Evolutionary conservation across 306 rosid genomes (phyloP).

Genomic region (Lathyrus tuberosus): DNA sequence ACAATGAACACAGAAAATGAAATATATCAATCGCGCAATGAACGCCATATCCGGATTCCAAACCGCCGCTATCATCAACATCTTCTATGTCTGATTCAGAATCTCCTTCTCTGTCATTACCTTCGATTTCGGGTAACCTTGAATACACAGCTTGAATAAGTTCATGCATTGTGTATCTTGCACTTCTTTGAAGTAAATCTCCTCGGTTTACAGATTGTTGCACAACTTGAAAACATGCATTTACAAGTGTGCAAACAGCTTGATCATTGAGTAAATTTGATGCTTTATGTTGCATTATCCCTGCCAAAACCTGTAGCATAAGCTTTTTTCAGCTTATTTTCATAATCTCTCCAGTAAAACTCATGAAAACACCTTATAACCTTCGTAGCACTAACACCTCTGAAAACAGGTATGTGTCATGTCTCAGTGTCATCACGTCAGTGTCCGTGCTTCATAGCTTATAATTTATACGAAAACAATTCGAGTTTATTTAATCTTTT

Average conservation of each 20-base stretch:
- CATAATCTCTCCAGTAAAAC: background rate
- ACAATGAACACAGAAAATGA: slow-evolving; percentile 80
- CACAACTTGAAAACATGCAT: slow-evolving; percentile 78
- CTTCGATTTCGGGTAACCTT: slow-evolving; percentile 61
- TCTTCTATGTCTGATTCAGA: slow-evolving; percentile 58
- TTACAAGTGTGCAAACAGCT: slow-evolving; percentile 65
- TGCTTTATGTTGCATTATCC: slow-evolving; percentile 64
- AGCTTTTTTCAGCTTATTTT: background rate
- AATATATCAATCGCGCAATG: slow-evolving; percentile 76
- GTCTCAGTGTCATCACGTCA: too few species aligned
- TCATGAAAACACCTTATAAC: background rate
- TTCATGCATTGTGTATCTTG: slow-evolving; percentile 83
- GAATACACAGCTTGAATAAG: slow-evolving; percentile 70
- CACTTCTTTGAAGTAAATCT: slow-evolving; percentile 72
- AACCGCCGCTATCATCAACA: slow-evolving; percentile 31
- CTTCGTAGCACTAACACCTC: too few species aligned
- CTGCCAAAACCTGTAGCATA: slow-evolving; percentile 51
- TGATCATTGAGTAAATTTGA: slow-evolving; percentile 63
- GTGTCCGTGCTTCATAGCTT: background rate
- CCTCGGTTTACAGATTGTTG: slow-evolving; percentile 68
- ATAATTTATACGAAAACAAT: background rate
- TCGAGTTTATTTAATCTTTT: background rate
- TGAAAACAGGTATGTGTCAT: too few species aligned
- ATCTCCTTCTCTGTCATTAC: slow-evolving; percentile 41
- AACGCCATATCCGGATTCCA: slow-evolving; percentile 63